Conservation (phyloP, 1,139 yeast species). For the Wickerhamiella pararugosa region DNA sequence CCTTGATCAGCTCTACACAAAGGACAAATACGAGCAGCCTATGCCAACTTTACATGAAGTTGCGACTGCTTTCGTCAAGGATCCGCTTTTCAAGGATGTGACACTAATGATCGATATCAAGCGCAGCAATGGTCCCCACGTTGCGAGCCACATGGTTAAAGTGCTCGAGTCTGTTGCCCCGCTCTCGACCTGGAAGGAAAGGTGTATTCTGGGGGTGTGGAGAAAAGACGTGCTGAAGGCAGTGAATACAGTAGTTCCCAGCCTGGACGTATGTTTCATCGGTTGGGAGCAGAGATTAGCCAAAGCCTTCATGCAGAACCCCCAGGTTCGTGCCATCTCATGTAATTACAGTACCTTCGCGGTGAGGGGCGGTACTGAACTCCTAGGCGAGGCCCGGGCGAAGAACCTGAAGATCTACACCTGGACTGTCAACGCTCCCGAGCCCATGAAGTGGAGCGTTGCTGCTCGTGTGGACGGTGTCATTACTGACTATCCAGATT, state of each 20-base stretch:
- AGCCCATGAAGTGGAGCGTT: conserved; percentile 31
- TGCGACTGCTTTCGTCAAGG: conserved; percentile 40
- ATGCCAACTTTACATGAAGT: conserved; percentile 50
- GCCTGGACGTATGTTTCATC: conserved; percentile 38
- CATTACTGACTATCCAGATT: conserved; percentile 44
- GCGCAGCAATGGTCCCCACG: conserved; percentile 44
- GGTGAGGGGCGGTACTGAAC: conserved; percentile 28
- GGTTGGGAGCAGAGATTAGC: conserved; percentile 31
- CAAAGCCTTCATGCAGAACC: conserved; percentile 23
- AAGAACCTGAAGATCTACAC: conserved; percentile 43
- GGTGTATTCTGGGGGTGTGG: conserved; percentile 76
- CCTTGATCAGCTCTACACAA: conserved; percentile 40
- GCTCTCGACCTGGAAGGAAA: conserved; percentile 47
- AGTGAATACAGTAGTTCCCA: conserved; percentile 30
- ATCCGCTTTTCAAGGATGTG: conserved; percentile 24
- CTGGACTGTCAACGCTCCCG: conserved; percentile 62
- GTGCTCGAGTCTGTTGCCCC: conserved; percentile 31
- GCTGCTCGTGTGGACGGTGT: conserved; percentile 43
- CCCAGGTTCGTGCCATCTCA: conserved; percentile 32
- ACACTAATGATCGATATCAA: conserved; percentile 74
- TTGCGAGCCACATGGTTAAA: conserved; percentile 38
- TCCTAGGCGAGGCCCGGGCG: conserved; percentile 26
- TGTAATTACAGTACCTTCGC: conserved; percentile 30
- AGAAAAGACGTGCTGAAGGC: conserved; percentile 46
- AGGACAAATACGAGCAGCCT: conserved; percentile 30